phyloP scores from a whole-genome alignment of 176 grass and related monocot species.

The Oryza meyeriana region DNA sequence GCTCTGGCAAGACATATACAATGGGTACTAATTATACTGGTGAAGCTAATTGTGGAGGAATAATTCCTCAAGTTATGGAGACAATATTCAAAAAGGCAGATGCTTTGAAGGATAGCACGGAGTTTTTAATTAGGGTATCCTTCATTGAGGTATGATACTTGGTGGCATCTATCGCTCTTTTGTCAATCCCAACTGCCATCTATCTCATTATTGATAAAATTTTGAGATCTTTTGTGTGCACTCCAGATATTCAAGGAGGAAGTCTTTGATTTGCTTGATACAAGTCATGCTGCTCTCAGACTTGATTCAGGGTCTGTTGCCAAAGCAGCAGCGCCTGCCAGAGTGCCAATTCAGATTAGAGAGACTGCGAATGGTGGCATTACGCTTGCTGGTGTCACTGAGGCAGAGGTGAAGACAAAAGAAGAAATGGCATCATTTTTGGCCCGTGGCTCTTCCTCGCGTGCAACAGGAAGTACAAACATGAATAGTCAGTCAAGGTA shows the following conservation, averaged over 20 bases:
- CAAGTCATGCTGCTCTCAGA: conserved; percentile 48
- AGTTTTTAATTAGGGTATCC: conserved; percentile 90
- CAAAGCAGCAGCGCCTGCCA: conserved; percentile 47
- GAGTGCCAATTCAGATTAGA: conserved; percentile 95
- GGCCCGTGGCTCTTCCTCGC: conserved; percentile 59
- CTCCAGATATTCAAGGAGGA: conserved; percentile 98
- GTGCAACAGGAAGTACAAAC: conserved; percentile 85
- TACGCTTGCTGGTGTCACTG: conserved; percentile 82
- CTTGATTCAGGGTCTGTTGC: conserved; percentile 42
- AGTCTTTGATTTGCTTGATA: conserved; percentile 87
- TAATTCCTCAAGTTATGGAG: conserved; percentile 96
- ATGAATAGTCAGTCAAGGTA: conserved; percentile 61
- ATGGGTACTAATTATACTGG: conserved; percentile 92
- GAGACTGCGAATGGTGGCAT: conserved; percentile 83
- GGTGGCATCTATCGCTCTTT: background rate
- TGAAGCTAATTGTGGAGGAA: conserved; percentile 62
- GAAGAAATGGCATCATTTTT: conserved; percentile 90
- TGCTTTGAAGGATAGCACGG: conserved; percentile 45
- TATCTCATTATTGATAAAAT: background rate
- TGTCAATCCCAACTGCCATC: conserved; percentile 3
- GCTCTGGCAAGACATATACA: conserved; percentile 95
- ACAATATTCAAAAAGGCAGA: conserved; percentile 84
- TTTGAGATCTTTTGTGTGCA: conserved; percentile 18
- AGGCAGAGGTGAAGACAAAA: conserved; percentile 86
- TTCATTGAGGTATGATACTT: conserved; percentile 77